Base-by-base conservation (phyloP, 805 yeast genomes). In the Wickerhamia fluorescens region DNA sequence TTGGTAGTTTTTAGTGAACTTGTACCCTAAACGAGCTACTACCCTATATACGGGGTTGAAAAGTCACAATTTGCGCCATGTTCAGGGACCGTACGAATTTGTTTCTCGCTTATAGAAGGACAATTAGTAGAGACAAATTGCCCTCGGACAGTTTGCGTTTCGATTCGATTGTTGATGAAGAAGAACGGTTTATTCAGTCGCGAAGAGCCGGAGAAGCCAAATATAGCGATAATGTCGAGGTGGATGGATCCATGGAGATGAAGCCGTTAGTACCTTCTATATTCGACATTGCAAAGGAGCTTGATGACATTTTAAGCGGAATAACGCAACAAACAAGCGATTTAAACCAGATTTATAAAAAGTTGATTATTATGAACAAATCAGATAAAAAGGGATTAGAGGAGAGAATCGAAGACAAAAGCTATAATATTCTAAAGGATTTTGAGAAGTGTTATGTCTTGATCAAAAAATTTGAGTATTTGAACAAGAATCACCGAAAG, bases 11-110 rank as follows among this genome's bases (percentile, higher is more conserved):
- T 6, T 24, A 10, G n/a, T n/a, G n/a, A n/a, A n/a, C n/a, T n/a
- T n/a, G n/a, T n/a, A n/a, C n/a, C n/a, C n/a, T n/a, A n/a, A n/a
- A n/a, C n/a, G n/a, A n/a, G n/a, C n/a, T n/a, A n/a, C n/a, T n/a
- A n/a, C n/a, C n/a, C n/a, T n/a, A n/a, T n/a, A n/a, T n/a, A n/a
- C n/a, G n/a, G n/a, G n/a, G n/a, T n/a, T n/a, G n/a, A n/a, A n/a
- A n/a, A n/a, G n/a, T n/a, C n/a, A n/a, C n/a, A n/a, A n/a, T n/a
- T n/a, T n/a, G n/a, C n/a, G n/a, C n/a, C n/a, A 86, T 89, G 96
- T 84, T 82, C 48, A 70, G 97, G 52, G 97, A 92, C 58, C 68
- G 96, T 52, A 92, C 98, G n/a, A 89, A 88, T 49, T 68, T 89
- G 40, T 89, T 69, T 54, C 62, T 87, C 14, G 86, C 96, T 25